phyloP scores from a whole-genome alignment of 306 rosid species.

The Cucumis sativus region DNA sequence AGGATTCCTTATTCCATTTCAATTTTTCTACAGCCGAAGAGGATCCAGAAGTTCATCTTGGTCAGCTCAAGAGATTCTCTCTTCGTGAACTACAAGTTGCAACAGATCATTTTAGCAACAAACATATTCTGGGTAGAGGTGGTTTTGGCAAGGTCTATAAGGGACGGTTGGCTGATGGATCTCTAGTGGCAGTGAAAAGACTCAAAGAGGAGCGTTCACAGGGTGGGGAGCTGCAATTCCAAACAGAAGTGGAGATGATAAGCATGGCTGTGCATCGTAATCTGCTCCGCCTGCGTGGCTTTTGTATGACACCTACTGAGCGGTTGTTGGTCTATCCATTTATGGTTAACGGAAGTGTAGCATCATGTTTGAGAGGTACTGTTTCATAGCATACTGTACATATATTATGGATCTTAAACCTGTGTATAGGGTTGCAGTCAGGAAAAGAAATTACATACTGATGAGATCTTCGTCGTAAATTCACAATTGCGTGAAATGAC shows the following conservation, averaged over 20 bases:
- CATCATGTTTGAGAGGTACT: conserved; percentile 87
- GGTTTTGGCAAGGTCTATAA: conserved; percentile 95
- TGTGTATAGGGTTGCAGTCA: neutral
- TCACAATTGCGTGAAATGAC: neutral
- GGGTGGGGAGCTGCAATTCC: conserved; percentile 91
- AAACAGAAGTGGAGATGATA: conserved; percentile 93
- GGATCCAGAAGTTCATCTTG: conserved; percentile 95
- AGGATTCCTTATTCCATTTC: neutral
- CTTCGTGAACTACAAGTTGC: conserved; percentile 91
- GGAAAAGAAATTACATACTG: neutral
- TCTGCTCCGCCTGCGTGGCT: conserved; percentile 80
- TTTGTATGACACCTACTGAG: conserved; percentile 98
- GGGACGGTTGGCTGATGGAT: conserved; percentile 87
- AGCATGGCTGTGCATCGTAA: conserved; percentile 97
- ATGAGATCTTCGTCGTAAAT: neutral
- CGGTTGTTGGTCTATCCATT: conserved; percentile 88
- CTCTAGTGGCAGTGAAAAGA: conserved; percentile 87
- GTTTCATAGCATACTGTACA: neutral
- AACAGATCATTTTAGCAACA: conserved; percentile 72
- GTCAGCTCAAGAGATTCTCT: conserved; percentile 84
- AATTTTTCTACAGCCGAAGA: conserved; percentile 56
- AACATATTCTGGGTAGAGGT: conserved; percentile 77
- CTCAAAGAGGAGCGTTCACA: conserved; percentile 84
- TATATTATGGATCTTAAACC: neutral
- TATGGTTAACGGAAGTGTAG: conserved; percentile 94